Evolutionary conservation across 2,329 filamentous ascomycete species (phyloP).

Genomic region (Conoideocrella luteorostrata): DNA sequence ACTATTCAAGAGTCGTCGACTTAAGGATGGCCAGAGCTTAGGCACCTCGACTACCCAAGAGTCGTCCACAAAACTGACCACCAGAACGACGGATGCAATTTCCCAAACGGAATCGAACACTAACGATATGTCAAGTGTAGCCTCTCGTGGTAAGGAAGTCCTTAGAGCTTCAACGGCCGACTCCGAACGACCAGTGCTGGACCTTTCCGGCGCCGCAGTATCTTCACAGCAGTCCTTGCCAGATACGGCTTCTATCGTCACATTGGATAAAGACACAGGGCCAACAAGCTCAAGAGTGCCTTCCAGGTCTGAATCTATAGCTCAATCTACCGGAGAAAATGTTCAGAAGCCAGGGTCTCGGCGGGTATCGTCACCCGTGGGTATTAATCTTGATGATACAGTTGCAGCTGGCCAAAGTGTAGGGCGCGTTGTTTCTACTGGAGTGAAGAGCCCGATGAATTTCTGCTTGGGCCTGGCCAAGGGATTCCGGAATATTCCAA

Average conservation of each 20-base stretch:
- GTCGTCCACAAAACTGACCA: constrained; percentile 7
- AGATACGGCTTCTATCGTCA: not conserved
- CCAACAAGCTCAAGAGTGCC: not conserved
- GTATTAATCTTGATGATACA: constrained; percentile 46
- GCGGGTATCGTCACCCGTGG: constrained; percentile 14
- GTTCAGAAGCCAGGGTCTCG: constrained; percentile 12
- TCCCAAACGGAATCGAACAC: constrained; percentile 8
- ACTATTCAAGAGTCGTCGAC: constrained; percentile 38
- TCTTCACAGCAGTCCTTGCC: constrained; percentile 3
- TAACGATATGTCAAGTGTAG: constrained; percentile 1
- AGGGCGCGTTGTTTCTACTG: constrained; percentile 65
- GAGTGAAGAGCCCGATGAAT: constrained; percentile 76
- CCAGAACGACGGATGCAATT: constrained; percentile 4
- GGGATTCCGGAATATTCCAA: constrained; percentile 83
- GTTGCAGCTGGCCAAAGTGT: constrained; percentile 62
- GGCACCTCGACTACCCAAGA: constrained; percentile 5
- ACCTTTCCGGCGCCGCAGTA: not conserved
- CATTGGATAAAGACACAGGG: constrained; percentile 1
- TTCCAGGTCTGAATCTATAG: not conserved
- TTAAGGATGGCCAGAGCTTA: constrained; percentile 11
- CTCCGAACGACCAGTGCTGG: not conserved
- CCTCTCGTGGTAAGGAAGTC: not conserved
- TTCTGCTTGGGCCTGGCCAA: constrained; percentile 75
- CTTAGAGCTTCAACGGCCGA: not conserved
- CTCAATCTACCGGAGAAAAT: constrained; percentile 7